phyloP scores from a whole-genome alignment of 345 rosid genomes.

The Lumnitzera racemosa region DNA sequence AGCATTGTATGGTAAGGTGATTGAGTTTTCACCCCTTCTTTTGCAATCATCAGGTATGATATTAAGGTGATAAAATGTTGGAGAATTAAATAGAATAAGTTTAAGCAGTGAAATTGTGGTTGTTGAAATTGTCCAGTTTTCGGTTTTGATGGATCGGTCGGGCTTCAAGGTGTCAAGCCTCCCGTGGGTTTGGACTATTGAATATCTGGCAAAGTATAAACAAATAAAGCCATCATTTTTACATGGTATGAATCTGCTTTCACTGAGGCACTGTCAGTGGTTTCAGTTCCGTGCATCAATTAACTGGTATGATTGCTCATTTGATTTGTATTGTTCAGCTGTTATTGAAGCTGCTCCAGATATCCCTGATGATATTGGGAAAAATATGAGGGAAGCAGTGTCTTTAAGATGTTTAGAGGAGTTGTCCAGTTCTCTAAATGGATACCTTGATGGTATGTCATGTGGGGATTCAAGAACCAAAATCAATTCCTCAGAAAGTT shows the following conservation, averaged over 20 bases:
- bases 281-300: not conserved
- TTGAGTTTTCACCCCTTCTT: no score
- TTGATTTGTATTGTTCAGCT: conserved; percentile 18
- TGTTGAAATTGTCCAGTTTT: no score
- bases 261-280: not conserved
- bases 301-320: not conserved
- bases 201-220: conserved; percentile 34
- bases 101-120: no score
- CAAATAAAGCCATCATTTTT: conserved; percentile 27
- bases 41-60: no score
- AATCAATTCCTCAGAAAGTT: conserved; percentile 30
- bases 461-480: conserved; percentile 12
- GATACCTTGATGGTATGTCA: conserved; percentile 4
- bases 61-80: no score
- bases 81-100: no score
- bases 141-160: conserved; percentile 5
- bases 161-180: conserved; percentile 12
- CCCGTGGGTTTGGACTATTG: conserved; percentile 53
- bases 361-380: conserved; percentile 15
- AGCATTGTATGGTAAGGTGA: no score
- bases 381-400: conserved; percentile 38
- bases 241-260: conserved; percentile 24
- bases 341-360: conserved; percentile 39
- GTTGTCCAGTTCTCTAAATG: conserved; percentile 21
- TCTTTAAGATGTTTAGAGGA: conserved; percentile 58